Evolutionary conservation across 257 asterid species (phyloP), one percentile per base, ranked within the genome.

Genomic region (Solanum neorickii): DNA sequence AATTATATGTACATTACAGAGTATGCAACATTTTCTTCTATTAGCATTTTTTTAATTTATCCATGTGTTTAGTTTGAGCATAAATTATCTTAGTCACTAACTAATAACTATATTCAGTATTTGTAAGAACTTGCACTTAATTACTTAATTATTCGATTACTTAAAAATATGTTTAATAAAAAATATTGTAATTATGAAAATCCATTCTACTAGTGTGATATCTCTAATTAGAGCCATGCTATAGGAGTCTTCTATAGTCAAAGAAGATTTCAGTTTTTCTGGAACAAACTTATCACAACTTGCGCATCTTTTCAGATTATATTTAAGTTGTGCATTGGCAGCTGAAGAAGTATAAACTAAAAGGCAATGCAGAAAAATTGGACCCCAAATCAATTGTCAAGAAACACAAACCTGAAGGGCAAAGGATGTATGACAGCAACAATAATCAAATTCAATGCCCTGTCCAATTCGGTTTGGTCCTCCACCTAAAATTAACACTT

Each of bases 381-480:
- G 86, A 80, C 76, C 27, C 46, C 41, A 27, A 88, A 87, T 87
- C 77, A 42, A 86, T 85, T 42, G 82, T 62, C 52, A 56, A 59
- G 87, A 42, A 60, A 42, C 66, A 87, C 91, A 87, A 86, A 97
- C 99, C 99, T 96, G 98, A 88, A 97, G 98, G 65, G 98, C 98
- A 88, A 97, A 97, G 78, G 99, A 97, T 13, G 98, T 93, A 70
- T 97, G 99, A 90, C 99, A 96, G 92, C 99, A 96, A 91, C 99
- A 97, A 87, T 97, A 95, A 88, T 97, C 99, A 91, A 97, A 97
- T 90, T 97, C 99, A 87, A 97, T 96, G 86, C 99, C 99, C 94
- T 95, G 99, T 86, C 98, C 99, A 91, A 97, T 97, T 56, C 98
- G 96, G 88, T 97, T 97, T 35, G 99, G 99, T 74, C 99, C 99